phyloP scores from a whole-genome alignment of 306 rosid species.

The Citrullus colocynthis region DNA sequence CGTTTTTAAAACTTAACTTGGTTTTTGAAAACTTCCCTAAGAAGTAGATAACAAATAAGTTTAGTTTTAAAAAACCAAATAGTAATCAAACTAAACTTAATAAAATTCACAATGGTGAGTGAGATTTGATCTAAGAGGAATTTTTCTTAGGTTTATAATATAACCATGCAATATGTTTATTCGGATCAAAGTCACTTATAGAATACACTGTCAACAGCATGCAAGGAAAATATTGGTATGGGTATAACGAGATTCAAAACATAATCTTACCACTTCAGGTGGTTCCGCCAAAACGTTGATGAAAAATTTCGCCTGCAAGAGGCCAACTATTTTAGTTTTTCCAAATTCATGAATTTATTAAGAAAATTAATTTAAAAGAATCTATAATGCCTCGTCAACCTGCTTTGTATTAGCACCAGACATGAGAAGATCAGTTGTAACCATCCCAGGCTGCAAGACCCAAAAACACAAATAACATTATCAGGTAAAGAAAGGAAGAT shows the following conservation, averaged over 20 bases:
- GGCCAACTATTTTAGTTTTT: neutral
- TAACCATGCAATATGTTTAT: neutral
- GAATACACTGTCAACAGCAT: neutral
- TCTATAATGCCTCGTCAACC: conserved; percentile 23
- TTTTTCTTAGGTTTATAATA: neutral
- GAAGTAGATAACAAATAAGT: too few relatives aligned
- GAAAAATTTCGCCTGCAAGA: conserved; percentile 84
- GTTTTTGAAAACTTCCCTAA: too few relatives aligned
- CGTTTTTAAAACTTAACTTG: too few relatives aligned
- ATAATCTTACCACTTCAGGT: conserved; percentile 79
- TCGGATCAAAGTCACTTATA: neutral
- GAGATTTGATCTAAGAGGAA: neutral
- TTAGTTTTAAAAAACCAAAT: neutral
- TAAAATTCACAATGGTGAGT: neutral
- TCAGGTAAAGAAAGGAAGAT: neutral
- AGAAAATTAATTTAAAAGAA: neutral
- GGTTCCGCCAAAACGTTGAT: conserved; percentile 95
- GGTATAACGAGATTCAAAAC: neutral
- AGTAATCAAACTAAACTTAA: neutral
- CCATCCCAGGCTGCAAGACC: conserved; percentile 92
- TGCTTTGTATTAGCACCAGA: conserved; percentile 92
- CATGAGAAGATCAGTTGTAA: conserved; percentile 97
- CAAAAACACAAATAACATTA: conserved; percentile 4
- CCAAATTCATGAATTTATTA: neutral
- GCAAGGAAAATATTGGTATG: neutral